Base-by-base conservation (phyloP, 1,284 basidiomycete genomes). In the Garcileccinum viscosum region DNA sequence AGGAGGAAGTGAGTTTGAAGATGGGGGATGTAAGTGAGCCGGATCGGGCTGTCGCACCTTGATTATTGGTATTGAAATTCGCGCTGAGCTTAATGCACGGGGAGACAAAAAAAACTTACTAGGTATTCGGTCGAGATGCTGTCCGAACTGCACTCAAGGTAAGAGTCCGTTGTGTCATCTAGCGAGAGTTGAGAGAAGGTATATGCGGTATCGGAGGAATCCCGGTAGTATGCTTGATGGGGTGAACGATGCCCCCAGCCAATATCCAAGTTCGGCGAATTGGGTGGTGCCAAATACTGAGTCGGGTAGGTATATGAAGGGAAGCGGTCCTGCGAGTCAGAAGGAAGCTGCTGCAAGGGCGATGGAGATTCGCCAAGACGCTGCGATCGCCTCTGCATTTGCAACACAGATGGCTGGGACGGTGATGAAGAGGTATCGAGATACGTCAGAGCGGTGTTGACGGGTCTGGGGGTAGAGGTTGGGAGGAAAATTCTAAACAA, bases 101-200 rank as follows among this genome's bases (percentile, higher is more conserved):
- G 42, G n/a, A n/a, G 14, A 64, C 5, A 12, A 12, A 33, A 44
- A 42, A 7, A 14, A 58, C 74, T 19, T 59, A 73, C 76, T 2
- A 14, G 17, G 33, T 40, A 62, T 60, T 47, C 50, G 1, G 27
- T 11, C 12, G 56, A 1, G 11, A 24, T 6, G 3, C 3, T 0
- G n/a, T 9, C 50, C 5, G 2, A 33, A 11, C 6, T 53, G 24
- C 37, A 3, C 27, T 47, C 58, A 2, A n/a, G 40, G 27, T 27
- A 19, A 5, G 62, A 14, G 15, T 11, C 4, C 9, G 22, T n/a
- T 37, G 35, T 7, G 1, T 3, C 6, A 32, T 3, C 42, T 37
- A 22, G 35, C 32, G 37, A 22, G 27, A 3, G 24, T 19, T 22
- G 7, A 30, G 22, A 5, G 24, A 27, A 38, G 6, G 65, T 32